Percentiles rank a stretch among this genome's conserved stretches.
Evolutionary conservation across 768 basidiomycete species (phyloP).

Genomic region (Amanita thiersii): DNA sequence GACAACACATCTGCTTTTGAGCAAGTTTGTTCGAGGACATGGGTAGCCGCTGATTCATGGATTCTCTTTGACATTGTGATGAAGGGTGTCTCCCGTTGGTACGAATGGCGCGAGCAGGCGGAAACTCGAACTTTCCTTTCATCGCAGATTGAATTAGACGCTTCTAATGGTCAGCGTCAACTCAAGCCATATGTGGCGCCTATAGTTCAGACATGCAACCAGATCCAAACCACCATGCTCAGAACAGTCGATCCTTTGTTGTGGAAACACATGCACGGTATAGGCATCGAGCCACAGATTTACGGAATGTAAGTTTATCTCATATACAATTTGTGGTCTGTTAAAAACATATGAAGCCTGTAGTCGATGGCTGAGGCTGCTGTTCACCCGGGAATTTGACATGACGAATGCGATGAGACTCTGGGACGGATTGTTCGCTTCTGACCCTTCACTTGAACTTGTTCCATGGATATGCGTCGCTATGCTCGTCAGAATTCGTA

Average conservation of each 20-base stretch:
- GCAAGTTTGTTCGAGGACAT: constrained; percentile 58
- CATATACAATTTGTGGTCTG: constrained; percentile 1
- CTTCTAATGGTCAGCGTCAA: constrained; percentile 37
- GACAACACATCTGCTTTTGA: constrained; percentile 38
- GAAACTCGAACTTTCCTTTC: constrained; percentile 25
- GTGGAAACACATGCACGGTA: constrained; percentile 64
- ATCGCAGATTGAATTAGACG: constrained; percentile 35
- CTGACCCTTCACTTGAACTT: constrained; percentile 69
- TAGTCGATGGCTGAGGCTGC: constrained; percentile 88
- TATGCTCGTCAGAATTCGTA: constrained; percentile 92
- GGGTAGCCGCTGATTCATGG: constrained; percentile 86
- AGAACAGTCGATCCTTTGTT: constrained; percentile 75
- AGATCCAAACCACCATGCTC: constrained; percentile 68
- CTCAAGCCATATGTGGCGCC: constrained; percentile 70
- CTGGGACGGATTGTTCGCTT: constrained; percentile 97
- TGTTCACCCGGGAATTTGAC: constrained; percentile 90
- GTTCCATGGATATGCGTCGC: constrained; percentile 86
- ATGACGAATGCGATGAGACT: constrained; percentile 75
- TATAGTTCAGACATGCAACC: constrained; percentile 76
- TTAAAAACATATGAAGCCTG: constrained; percentile 7
- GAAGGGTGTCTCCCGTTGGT: constrained; percentile 73
- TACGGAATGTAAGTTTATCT: constrained; percentile 78
- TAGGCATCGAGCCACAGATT: constrained; percentile 91
- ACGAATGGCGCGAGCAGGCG: constrained; percentile 54
- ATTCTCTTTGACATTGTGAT: constrained; percentile 75